Percentiles rank a stretch among this genome's conserved stretches.
Evolutionary conservation across 495 filamentous ascomycete genomes (phyloP).

Genomic region (Annulohypoxylon bovei): DNA sequence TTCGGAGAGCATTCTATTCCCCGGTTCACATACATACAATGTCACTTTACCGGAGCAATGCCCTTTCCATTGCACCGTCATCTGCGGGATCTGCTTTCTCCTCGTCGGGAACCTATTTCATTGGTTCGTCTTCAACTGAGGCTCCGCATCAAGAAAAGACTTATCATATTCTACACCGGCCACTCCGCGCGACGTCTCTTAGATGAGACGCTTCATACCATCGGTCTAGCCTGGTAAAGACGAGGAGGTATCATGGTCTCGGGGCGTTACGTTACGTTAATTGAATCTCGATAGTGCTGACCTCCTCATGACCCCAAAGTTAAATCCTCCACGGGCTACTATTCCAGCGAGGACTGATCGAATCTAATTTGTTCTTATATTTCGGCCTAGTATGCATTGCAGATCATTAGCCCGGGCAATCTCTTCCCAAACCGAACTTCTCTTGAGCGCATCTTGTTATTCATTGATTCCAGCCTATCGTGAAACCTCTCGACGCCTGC

Average conservation of each 20-base stretch:
- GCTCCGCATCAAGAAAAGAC: slow-evolving; percentile 42
- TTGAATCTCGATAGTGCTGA: slow-evolving; percentile 27
- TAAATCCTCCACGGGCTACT: slow-evolving; percentile 24
- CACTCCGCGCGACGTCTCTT: slow-evolving; percentile 25
- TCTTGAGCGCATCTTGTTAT: slow-evolving; percentile 22
- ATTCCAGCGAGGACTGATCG: neutral
- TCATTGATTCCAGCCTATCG: slow-evolving; percentile 31
- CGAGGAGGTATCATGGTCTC: slow-evolving; percentile 2
- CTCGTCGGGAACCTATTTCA: slow-evolving; percentile 15
- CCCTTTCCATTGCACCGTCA: slow-evolving; percentile 31
- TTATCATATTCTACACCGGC: slow-evolving; percentile 33
- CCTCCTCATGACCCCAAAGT: slow-evolving; percentile 21
- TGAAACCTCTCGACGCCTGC: slow-evolving; percentile 33
- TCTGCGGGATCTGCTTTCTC: slow-evolving; percentile 39
- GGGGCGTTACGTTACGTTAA: slow-evolving; percentile 37
- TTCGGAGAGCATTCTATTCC: slow-evolving; percentile 37
- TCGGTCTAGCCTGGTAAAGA: slow-evolving; percentile 10
- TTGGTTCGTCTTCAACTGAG: slow-evolving; percentile 31
- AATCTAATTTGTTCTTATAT: slow-evolving; percentile 18
- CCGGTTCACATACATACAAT: slow-evolving; percentile 35
- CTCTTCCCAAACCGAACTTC: slow-evolving; percentile 33
- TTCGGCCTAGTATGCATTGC: slow-evolving; percentile 31
- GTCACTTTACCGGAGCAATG: slow-evolving; percentile 30
- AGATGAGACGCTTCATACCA: slow-evolving; percentile 16
- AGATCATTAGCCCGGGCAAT: slow-evolving; percentile 35